Evolutionary conservation across 257 asterid genomes (phyloP), one percentile per base, ranked within the genome.

Genomic region (Lavandula angustifolia): DNA sequence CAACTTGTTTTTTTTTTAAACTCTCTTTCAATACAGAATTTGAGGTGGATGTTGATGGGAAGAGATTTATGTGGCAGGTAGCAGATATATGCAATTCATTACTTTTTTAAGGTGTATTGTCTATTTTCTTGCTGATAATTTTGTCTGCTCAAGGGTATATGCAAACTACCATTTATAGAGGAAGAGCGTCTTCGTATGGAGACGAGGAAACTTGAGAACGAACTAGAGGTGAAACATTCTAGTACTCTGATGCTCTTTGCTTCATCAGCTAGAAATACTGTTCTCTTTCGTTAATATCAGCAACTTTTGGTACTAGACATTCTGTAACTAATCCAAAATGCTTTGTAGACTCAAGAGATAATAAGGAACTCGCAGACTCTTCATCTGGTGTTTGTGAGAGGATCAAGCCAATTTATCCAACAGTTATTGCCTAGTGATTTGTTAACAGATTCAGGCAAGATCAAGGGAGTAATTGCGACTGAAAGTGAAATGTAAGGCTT

Each of bases 31-130:
- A 40, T 58, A 32, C 61, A 87, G 95, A 72, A 1, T 82, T 87
- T 27, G 71, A 73, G 73, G 66, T 52, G 2, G 95, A 87, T 13
- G 17, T 72, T 1, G 87, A 82, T 54, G 92, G 92, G 12, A 87
- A 79, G 58, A 60, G 92, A 59, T 87, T 29, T 62, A 0, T 64
- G 14, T 82, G 89, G 95, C 89, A 80, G 85, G 95, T 84, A 34
- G 7, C 12, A 7, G 9, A 42, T 8, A 4, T 50, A 6, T 18
- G 35, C 13, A 6, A 13, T 1, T 50, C 11, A 16, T 48, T n/a
- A 16, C 6, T 6, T 7, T 12, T 50, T 4, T 3, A 8, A 2
- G 6, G 8, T 7, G 34, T 13, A n/a, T 6, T 2, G 0, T 13
- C 2, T 3, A 32, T 3, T 41, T 59, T 40, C 18, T 16, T 18